These are phyloP conservation scores for Ceratocystis eucalypticola DNA, from an alignment of 2,329 filamentous ascomycete genomes.

Conservation along the genomic window DNA sequence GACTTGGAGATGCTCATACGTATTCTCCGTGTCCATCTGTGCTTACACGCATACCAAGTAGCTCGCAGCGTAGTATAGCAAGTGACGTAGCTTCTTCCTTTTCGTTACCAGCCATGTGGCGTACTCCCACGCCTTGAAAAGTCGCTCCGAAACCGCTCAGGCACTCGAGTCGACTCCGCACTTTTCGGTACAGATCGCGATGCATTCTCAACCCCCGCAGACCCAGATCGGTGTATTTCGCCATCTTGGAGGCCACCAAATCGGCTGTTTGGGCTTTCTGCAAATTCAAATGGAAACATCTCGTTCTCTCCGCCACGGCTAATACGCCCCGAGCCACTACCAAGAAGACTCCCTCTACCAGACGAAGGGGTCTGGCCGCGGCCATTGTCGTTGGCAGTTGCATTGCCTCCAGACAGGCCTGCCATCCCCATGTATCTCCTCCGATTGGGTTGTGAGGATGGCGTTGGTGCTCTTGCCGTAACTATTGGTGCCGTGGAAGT, in stretches of 20 bases:
- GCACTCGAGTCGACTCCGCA: background rate
- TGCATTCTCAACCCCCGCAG: conserved; percentile 26
- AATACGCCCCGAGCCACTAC: conserved; percentile 10
- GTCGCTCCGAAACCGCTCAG: background rate
- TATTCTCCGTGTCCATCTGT: background rate
- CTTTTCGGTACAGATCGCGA: background rate
- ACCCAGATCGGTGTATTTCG: conserved; percentile 24
- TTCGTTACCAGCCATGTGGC: background rate
- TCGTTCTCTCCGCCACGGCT: conserved; percentile 15
- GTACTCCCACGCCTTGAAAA: conserved; percentile 5
- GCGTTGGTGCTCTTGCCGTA: conserved; percentile 22
- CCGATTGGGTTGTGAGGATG: conserved; percentile 35
- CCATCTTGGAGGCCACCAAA: conserved; percentile 48
- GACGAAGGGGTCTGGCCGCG: conserved; percentile 33
- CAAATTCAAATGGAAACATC: conserved; percentile 15
- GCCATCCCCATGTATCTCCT: conserved; percentile 35
- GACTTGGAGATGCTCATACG: no score
- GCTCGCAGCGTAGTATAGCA: background rate
- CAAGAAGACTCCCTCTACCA: conserved; percentile 33
- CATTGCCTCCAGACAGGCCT: conserved; percentile 19
- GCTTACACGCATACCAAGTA: background rate
- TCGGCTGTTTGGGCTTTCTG: conserved; percentile 33
- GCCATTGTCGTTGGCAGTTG: conserved; percentile 23
- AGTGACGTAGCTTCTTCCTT: no score
- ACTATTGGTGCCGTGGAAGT: background rate